These are phyloP conservation scores for Colletotrichum aenigma DNA, from an alignment of 2,329 filamentous ascomycete genomes.

Conservation along the genomic window DNA sequence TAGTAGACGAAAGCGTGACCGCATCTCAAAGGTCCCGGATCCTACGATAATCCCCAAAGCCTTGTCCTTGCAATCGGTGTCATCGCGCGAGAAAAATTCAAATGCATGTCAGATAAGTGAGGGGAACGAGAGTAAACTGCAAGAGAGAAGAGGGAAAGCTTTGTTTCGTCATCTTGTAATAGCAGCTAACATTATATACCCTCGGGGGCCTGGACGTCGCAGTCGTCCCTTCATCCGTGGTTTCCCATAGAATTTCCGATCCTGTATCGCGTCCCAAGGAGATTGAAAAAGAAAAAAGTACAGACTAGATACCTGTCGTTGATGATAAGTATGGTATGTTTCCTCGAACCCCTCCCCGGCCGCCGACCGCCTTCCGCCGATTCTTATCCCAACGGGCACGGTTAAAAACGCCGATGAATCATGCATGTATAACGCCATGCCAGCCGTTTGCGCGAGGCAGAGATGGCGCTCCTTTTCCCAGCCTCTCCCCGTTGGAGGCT, in stretches of 20 bases:
- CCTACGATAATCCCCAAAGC: not conserved
- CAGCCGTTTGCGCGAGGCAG: constrained; percentile 5
- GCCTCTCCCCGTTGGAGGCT: not conserved
- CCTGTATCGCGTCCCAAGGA: not conserved
- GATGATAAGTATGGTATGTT: constrained; percentile 7
- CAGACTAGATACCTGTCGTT: constrained; percentile 9
- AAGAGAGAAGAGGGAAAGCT: not conserved
- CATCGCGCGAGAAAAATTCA: not conserved
- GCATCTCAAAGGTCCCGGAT: not conserved
- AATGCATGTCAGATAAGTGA: constrained; percentile 7
- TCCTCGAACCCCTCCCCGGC: not conserved
- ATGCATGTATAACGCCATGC: constrained; percentile 11
- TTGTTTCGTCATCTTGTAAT: constrained; percentile 9
- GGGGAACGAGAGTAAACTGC: not conserved
- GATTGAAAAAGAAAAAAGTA: not conserved
- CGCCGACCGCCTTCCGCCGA: not conserved
- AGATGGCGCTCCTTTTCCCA: not conserved
- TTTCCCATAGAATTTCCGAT: not conserved
- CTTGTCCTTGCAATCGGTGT: constrained; percentile 8
- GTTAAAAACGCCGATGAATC: constrained; percentile 14
- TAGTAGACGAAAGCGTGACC: not conserved
- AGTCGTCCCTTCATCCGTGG: not conserved
- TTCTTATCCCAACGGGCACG: not conserved
- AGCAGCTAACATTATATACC: constrained; percentile 18
- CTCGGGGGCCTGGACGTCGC: not conserved